Percentiles rank a stretch among this genome's conserved stretches.
Evolutionary conservation across 768 basidiomycete genomes (phyloP).

Genomic region (Amanita jacksonii): DNA sequence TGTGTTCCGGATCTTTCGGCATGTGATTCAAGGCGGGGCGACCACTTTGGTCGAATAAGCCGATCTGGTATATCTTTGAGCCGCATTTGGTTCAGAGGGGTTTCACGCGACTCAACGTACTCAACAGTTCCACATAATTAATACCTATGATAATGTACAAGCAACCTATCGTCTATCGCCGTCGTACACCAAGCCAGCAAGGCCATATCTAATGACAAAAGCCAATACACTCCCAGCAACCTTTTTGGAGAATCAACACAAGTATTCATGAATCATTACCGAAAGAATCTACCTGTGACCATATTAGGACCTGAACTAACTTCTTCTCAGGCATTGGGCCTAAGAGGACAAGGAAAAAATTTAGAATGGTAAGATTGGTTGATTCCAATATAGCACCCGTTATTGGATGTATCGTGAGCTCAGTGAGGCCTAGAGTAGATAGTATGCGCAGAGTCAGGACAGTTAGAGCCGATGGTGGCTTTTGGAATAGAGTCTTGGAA

Average conservation of each 20-base stretch:
- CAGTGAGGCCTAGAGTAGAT: slow-evolving; percentile 53
- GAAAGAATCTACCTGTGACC: slow-evolving; percentile 49
- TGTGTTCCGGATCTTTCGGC: too few relatives aligned
- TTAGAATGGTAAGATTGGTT: slow-evolving; percentile 89
- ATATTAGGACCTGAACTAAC: slow-evolving; percentile 65
- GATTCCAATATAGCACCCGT: slow-evolving; percentile 55
- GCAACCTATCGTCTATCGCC: slow-evolving; percentile 66
- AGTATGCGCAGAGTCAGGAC: slow-evolving; percentile 48
- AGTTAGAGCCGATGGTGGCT: slow-evolving; percentile 46
- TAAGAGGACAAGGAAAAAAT: slow-evolving; percentile 67
- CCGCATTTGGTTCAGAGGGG: too few relatives aligned
- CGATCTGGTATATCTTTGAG: background rate
- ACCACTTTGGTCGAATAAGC: too few relatives aligned
- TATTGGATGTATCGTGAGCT: slow-evolving; percentile 44
- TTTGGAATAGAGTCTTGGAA: slow-evolving; percentile 54
- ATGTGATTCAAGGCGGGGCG: too few relatives aligned
- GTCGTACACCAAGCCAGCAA: slow-evolving; percentile 85
- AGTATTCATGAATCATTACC: background rate
- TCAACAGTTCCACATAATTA: too few relatives aligned
- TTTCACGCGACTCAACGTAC: too few relatives aligned
- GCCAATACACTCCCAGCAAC: slow-evolving; percentile 69
- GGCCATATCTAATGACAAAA: slow-evolving; percentile 83
- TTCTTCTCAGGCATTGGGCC: slow-evolving; percentile 83
- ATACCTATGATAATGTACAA: background rate
- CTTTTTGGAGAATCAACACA: slow-evolving; percentile 26